These are phyloP conservation scores for Halenospora varia DNA, from an alignment of 495 filamentous ascomycete species.

Conservation along the genomic window DNA sequence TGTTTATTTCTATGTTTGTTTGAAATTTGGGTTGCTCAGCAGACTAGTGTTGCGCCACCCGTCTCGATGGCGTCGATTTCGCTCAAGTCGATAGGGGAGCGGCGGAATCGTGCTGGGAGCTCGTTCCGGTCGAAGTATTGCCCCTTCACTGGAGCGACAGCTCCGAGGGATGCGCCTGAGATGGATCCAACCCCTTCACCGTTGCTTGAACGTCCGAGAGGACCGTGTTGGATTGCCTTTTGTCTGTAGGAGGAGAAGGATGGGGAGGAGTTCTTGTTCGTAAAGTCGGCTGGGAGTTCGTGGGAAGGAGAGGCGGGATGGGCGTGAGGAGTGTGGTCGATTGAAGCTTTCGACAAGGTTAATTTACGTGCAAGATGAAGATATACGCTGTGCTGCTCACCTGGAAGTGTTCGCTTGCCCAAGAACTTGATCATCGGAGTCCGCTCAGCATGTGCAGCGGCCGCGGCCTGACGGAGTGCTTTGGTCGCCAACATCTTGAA, in stretches of 20 bases:
- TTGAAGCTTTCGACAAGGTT: constrained; percentile 44
- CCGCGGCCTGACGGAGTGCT: constrained; percentile 62
- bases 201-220: constrained; percentile 56
- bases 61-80: constrained; percentile 97
- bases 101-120: constrained; percentile 77
- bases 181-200: constrained; percentile 58
- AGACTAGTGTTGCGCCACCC: constrained; percentile 71
- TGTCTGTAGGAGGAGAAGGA: constrained; percentile 89
- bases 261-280: constrained; percentile 46
- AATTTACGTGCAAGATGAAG: constrained; percentile 1
- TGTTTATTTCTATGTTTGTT: neutral
- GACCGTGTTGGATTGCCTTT: constrained; percentile 91
- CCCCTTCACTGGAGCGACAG: constrained; percentile 65
- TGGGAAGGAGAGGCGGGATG: constrained; percentile 44
- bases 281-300: constrained; percentile 33
- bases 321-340: constrained; percentile 68
- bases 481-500: constrained; percentile 56
- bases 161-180: constrained; percentile 64
- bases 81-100: constrained; percentile 62
- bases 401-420: constrained; percentile 77
- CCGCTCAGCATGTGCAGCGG: constrained; percentile 57
- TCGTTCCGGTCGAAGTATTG: constrained; percentile 86
- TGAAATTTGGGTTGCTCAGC: constrained; percentile 24
- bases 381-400: constrained; percentile 47
- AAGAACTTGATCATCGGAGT: constrained; percentile 88